Evolutionary conservation across 2,329 filamentous ascomycete genomes (phyloP).

Genomic region (Colletotrichum higginsianum): DNA sequence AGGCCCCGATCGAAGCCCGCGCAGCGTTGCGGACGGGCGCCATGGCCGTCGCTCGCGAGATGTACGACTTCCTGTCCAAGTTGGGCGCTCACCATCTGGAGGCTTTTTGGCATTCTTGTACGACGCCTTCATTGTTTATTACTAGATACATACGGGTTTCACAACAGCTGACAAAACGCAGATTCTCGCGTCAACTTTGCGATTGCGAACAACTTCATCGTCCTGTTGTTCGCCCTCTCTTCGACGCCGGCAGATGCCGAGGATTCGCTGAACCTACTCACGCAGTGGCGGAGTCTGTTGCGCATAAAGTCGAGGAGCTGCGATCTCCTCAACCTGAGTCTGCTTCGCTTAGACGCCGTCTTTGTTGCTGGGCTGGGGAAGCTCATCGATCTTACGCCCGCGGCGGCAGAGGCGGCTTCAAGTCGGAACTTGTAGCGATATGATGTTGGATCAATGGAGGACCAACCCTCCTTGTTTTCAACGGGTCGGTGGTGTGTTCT

Average conservation of each 20-base stretch:
- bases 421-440: conserved; percentile 6
- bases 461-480: too few relatives aligned
- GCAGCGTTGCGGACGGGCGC: conserved; percentile 19
- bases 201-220: conserved; percentile 33
- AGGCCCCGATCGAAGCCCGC: conserved; percentile 20
- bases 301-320: conserved; percentile 39
- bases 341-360: conserved; percentile 25
- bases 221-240: conserved; percentile 17
- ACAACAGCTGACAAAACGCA: background rate
- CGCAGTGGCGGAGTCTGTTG: conserved; percentile 26
- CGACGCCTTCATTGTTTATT: background rate
- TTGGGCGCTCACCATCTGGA: conserved; percentile 28
- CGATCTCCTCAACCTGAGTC: conserved; percentile 22
- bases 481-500: too few relatives aligned
- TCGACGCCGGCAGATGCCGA: conserved; percentile 13
- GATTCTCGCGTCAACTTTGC: conserved; percentile 36
- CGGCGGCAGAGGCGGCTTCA: conserved; percentile 18
- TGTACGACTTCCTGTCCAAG: conserved; percentile 27
- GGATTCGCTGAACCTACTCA: conserved; percentile 10
- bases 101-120: conserved; percentile 37
- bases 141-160: accelerated
- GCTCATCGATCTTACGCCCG: conserved; percentile 23
- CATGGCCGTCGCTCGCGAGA: conserved; percentile 29
- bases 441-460: too few relatives aligned
- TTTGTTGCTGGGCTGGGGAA: conserved; percentile 33